Conservation (phyloP, 345 rosid species). For the Erucastrum elatum region DNA sequence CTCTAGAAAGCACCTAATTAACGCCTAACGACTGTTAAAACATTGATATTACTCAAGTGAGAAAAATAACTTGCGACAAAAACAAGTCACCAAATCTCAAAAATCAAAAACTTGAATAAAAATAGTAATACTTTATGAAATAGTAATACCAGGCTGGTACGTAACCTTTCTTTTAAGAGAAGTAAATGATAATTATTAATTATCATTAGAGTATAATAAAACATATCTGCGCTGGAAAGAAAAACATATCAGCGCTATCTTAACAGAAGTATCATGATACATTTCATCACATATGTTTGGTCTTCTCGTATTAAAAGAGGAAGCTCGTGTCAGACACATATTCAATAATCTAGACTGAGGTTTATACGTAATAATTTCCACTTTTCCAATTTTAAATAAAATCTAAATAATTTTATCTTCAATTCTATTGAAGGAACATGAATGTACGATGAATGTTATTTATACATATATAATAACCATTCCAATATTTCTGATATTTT, state of each 20-base stretch:
- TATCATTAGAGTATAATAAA: background rate
- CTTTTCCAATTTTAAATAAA: background rate
- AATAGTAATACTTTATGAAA: too few species aligned
- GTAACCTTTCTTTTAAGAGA: background rate
- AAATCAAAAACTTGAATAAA: background rate
- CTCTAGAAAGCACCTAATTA: too few species aligned
- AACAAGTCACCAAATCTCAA: background rate
- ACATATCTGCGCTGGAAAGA: background rate
- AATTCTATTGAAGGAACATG: background rate
- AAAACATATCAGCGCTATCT: too few species aligned
- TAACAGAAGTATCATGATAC: background rate
- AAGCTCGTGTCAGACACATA: conserved; percentile 20
- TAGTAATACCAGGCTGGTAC: background rate
- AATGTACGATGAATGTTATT: background rate
- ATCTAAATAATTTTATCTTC: background rate
- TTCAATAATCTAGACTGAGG: background rate
- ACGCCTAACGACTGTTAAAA: too few species aligned
- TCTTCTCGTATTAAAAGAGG: conserved; percentile 9
- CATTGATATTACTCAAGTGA: too few species aligned
- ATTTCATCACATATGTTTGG: background rate
- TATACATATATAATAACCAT: background rate
- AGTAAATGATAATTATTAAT: background rate
- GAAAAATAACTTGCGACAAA: background rate
- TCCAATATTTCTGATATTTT: background rate
- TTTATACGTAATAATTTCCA: background rate